A percentile compares a stretch with the other conserved stretches of the same genome.
These are phyloP conservation scores for Exophiala dermatitidis DNA, from an alignment of 2,329 filamentous ascomycete genomes.

Conservation along the genomic window DNA sequence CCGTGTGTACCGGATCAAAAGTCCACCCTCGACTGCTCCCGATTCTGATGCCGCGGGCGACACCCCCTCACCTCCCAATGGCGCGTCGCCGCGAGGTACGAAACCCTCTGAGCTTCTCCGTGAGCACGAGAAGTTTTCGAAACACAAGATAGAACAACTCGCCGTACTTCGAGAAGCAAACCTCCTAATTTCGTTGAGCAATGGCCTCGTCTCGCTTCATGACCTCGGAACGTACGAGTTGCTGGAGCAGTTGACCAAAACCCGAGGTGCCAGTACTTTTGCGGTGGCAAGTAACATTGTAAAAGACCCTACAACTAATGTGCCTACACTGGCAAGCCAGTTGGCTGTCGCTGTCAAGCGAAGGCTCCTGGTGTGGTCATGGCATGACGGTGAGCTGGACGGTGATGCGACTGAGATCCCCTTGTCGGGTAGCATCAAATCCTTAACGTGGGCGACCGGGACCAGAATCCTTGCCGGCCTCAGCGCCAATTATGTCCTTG, in stretches of 20 bases:
- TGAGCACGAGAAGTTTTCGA: slow-evolving; percentile 90
- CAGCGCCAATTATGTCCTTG: slow-evolving; percentile 82
- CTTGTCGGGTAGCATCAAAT: slow-evolving; percentile 75
- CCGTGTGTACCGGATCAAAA: slow-evolving; percentile 86
- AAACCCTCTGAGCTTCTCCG: slow-evolving; percentile 72
- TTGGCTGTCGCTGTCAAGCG: slow-evolving; percentile 90
- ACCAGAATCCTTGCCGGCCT: slow-evolving; percentile 83
- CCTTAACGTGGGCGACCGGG: slow-evolving; percentile 82
- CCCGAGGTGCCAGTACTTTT: slow-evolving; percentile 82
- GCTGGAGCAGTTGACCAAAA: slow-evolving; percentile 70
- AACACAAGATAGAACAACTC: slow-evolving; percentile 82
- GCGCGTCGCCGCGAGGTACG: slow-evolving; percentile 23
- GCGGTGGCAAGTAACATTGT: slow-evolving; percentile 94
- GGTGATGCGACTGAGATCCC: slow-evolving; percentile 68
- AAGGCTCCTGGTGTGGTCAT: slow-evolving; percentile 82
- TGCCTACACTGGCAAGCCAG: slow-evolving; percentile 86
- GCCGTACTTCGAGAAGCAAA: slow-evolving; percentile 94
- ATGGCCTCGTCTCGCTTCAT: slow-evolving; percentile 81
- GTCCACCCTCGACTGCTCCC: slow-evolving; percentile 37
- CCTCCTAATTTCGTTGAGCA: slow-evolving; percentile 82
- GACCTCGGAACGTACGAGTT: slow-evolving; percentile 79
- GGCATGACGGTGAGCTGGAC: slow-evolving; percentile 87
- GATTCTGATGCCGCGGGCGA: slow-evolving; percentile 30
- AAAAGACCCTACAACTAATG: slow-evolving; percentile 75
- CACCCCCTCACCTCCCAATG: slow-evolving; percentile 16